Percentiles rank a stretch among this genome's conserved stretches.
Conservation (phyloP, 257 asterid genomes). For the Penstemon barbatus region DNA sequence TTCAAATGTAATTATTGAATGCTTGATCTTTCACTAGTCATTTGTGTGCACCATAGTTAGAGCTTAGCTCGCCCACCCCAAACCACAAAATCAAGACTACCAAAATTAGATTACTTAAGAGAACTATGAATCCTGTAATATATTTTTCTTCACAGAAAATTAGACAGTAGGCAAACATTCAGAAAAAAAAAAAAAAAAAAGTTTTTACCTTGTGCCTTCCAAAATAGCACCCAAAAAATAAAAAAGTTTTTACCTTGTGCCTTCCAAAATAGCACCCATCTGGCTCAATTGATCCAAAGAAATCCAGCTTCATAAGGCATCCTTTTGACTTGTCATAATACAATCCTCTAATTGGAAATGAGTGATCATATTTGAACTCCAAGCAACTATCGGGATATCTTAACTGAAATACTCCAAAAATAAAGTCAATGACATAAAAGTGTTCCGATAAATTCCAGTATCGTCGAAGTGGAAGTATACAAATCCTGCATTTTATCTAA, state of each 20-base stretch:
- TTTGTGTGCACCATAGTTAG: too few species aligned
- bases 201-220: slow-evolving; percentile 82
- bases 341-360: slow-evolving; percentile 95
- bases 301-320: slow-evolving; percentile 90
- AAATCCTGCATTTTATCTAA: neutral
- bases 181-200: slow-evolving; percentile 9
- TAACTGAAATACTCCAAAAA: slow-evolving; percentile 53
- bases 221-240: slow-evolving; percentile 74
- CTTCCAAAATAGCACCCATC: slow-evolving; percentile 97
- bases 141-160: neutral
- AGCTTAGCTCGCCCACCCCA: too few species aligned
- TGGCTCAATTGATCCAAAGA: slow-evolving; percentile 96
- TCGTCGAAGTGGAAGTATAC: neutral
- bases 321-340: slow-evolving; percentile 92
- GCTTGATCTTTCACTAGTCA: too few species aligned
- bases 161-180: slow-evolving; percentile 9
- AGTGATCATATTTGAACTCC: slow-evolving; percentile 71
- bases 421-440: slow-evolving; percentile 7
- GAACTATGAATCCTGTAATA: neutral
- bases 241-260: slow-evolving; percentile 56
- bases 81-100: too few species aligned
- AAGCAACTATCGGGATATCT: slow-evolving; percentile 86
- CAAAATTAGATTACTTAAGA: too few species aligned
- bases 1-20: too few species aligned
- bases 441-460: neutral